These are phyloP conservation scores for Trametes cinnabarina DNA, from an alignment of 768 basidiomycete species.

Conservation along the genomic window DNA sequence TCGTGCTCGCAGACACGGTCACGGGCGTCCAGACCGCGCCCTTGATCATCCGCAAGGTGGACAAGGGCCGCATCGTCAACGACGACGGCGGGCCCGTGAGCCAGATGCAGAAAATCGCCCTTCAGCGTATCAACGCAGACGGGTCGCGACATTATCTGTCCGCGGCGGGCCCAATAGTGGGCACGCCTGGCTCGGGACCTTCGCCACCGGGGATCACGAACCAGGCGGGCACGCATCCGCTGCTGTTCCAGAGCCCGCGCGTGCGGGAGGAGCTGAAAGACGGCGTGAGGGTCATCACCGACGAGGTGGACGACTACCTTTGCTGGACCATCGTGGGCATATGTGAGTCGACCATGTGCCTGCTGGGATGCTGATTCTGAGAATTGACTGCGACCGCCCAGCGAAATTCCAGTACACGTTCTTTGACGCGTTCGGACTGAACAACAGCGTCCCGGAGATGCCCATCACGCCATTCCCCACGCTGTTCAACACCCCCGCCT, in stretches of 20 bases:
- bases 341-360: slow-evolving; percentile 51
- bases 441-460: slow-evolving; percentile 68
- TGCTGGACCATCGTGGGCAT: slow-evolving; percentile 97
- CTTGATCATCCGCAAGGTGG: slow-evolving; percentile 87
- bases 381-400: slow-evolving; percentile 30
- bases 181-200: slow-evolving; percentile 65
- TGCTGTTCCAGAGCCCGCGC: slow-evolving; percentile 76
- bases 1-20: slow-evolving; percentile 79
- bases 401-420: slow-evolving; percentile 95
- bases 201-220: slow-evolving; percentile 74
- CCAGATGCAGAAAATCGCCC: slow-evolving; percentile 95
- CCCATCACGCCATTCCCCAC: slow-evolving; percentile 91
- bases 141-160: slow-evolving; percentile 86
- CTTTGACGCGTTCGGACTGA: slow-evolving; percentile 85
- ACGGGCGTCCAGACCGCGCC: slow-evolving; percentile 86
- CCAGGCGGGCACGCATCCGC: slow-evolving; percentile 76
- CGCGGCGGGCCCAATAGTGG: slow-evolving; percentile 82
- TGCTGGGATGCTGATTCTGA: not conserved
- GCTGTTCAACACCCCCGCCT: slow-evolving; percentile 74
- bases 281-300: slow-evolving; percentile 69
- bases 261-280: slow-evolving; percentile 82
- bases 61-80: slow-evolving; percentile 82
- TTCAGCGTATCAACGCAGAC: slow-evolving; percentile 79
- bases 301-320: slow-evolving; percentile 92
- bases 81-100: slow-evolving; percentile 91